Evolutionary conservation across 495 filamentous ascomycete species (phyloP).

Genomic region (Cenococcum geophilum): DNA sequence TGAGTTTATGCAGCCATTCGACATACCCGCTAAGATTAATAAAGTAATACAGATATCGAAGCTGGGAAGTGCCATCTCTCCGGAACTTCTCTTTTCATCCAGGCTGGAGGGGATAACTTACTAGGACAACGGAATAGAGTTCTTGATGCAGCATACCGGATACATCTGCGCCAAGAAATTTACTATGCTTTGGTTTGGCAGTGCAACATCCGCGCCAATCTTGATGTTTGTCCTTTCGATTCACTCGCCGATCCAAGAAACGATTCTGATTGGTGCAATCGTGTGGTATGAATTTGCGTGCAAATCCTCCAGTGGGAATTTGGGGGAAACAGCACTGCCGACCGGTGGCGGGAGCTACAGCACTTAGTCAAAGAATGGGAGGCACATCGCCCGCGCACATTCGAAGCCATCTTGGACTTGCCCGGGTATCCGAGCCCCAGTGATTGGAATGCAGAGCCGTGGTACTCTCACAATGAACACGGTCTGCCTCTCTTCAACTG

Average conservation of each 20-base stretch:
- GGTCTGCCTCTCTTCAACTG: neutral
- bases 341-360: neutral
- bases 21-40: too few relatives aligned
- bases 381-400: neutral
- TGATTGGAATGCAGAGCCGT: neutral
- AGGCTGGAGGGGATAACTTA: neutral
- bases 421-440: neutral
- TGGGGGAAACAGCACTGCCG: neutral
- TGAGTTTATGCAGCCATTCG: neutral
- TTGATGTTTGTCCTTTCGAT: neutral
- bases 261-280: conserved; percentile 1
- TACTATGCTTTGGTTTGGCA: neutral
- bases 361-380: neutral
- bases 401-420: neutral
- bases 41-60: neutral
- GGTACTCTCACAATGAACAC: neutral
- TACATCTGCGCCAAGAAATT: conserved; percentile 3
- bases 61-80: neutral
- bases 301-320: neutral
- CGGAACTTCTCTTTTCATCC: conserved; percentile 1
- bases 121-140: neutral
- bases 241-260: neutral
- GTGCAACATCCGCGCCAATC: neutral
- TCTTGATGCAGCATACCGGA: neutral
- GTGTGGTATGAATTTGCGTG: neutral